A percentile compares a stretch with the other conserved stretches of the same genome.
Evolutionary conservation across 1,284 basidiomycete genomes (phyloP).

Genomic region (Inonotus hispidus): DNA sequence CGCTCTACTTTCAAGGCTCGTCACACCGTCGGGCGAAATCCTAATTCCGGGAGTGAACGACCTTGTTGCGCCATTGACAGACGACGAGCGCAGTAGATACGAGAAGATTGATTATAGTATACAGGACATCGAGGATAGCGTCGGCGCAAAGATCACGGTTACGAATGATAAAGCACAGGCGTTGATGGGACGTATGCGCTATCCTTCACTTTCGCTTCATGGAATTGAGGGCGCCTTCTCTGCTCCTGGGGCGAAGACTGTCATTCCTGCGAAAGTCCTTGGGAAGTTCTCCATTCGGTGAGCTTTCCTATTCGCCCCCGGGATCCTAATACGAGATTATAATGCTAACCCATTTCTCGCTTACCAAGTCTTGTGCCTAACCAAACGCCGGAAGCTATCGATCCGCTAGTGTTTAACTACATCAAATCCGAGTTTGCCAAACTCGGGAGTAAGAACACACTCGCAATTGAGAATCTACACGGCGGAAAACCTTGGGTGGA

Average conservation of each 20-base stretch:
- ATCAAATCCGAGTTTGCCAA: constrained; percentile 78
- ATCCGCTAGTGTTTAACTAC: constrained; percentile 69
- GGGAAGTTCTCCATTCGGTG: constrained; percentile 94
- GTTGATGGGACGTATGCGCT: constrained; percentile 87
- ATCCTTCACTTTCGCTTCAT: constrained; percentile 88
- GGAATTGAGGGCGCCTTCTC: constrained; percentile 98
- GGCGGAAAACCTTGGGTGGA: constrained; percentile 91
- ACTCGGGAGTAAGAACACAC: constrained; percentile 78
- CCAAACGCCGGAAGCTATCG: constrained; percentile 74
- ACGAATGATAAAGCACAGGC: constrained; percentile 79
- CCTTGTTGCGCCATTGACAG: constrained; percentile 73
- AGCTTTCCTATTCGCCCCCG: constrained; percentile 24
- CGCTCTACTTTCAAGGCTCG: constrained; percentile 80
- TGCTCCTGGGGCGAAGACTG: constrained; percentile 86
- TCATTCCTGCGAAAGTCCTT: constrained; percentile 86
- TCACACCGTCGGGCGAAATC: constrained; percentile 79
- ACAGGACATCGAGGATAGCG: constrained; percentile 75
- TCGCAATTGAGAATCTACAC: constrained; percentile 64
- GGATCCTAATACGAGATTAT: not conserved
- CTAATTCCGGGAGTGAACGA: constrained; percentile 90
- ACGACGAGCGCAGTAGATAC: constrained; percentile 74
- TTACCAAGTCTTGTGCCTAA: constrained; percentile 72
- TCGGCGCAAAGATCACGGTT: constrained; percentile 74
- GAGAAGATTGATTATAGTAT: constrained; percentile 71
- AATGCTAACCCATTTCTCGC: not conserved